Percentiles rank a stretch among this genome's conserved stretches.
Evolutionary conservation across 179 eudicot species (phyloP).

Genomic region (Gypsophila paniculata): DNA sequence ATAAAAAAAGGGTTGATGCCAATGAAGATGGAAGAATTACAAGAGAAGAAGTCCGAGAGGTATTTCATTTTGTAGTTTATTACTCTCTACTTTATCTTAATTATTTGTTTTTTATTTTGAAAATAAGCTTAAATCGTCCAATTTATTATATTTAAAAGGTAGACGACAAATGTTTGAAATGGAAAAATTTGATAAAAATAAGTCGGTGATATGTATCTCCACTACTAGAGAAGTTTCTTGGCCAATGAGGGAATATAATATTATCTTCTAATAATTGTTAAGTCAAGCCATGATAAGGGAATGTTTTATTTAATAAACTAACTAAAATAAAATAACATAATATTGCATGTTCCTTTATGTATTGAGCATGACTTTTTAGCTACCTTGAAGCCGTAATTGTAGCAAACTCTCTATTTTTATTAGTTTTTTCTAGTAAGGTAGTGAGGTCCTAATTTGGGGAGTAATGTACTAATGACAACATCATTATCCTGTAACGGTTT

Average conservation of each 20-base stretch:
- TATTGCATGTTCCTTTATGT: background rate
- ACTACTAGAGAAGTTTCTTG: conserved; percentile 19
- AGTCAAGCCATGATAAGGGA: conserved; percentile 22
- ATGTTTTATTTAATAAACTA: conserved; percentile 9
- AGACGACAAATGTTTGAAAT: too few relatives aligned
- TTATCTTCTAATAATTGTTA: conserved; percentile 11
- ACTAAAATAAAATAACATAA: background rate
- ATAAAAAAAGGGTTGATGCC: conserved; percentile 57
- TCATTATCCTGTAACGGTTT: too few relatives aligned
- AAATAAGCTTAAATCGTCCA: too few relatives aligned
- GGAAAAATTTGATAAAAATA: background rate
- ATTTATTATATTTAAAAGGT: too few relatives aligned
- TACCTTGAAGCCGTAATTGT: background rate
- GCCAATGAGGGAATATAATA: conserved; percentile 19
- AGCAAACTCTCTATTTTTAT: background rate
- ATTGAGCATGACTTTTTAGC: background rate
- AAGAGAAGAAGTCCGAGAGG: conserved; percentile 82
- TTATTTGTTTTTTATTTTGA: too few relatives aligned
- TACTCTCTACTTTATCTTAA: too few relatives aligned
- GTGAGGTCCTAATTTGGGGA: too few relatives aligned
- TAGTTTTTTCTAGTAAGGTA: too few relatives aligned
- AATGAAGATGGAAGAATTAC: conserved; percentile 87
- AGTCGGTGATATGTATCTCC: conserved; percentile 7
- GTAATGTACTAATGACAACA: too few relatives aligned
- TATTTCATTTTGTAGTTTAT: conserved; percentile 25